These are phyloP conservation scores for Rosa lucieae DNA, from an alignment of 306 rosid species.

Conservation along the genomic window DNA sequence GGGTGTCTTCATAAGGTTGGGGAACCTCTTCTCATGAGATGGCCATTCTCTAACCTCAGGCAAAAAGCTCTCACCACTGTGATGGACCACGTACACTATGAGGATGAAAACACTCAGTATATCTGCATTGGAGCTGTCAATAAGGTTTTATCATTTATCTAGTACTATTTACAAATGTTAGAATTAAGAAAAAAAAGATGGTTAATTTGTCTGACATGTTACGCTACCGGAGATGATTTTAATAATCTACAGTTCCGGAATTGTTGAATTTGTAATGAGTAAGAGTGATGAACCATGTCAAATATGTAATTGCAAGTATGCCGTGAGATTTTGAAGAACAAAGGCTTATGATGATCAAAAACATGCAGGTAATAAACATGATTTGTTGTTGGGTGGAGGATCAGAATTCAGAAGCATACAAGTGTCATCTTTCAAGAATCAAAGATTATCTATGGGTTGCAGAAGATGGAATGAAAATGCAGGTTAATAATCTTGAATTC, in stretches of 20 bases:
- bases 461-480: conserved; percentile 95
- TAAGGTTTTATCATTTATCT: conserved; percentile 43
- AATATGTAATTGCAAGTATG: not conserved
- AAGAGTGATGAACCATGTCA: not conserved
- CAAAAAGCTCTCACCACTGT: conserved; percentile 49
- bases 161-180: too few species aligned
- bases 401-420: conserved; percentile 58
- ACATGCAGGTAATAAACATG: conserved; percentile 66
- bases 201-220: not conserved
- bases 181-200: not conserved
- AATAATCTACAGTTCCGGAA: not conserved
- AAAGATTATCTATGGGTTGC: conserved; percentile 85
- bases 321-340: not conserved
- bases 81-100: conserved; percentile 67
- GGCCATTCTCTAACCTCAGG: conserved; percentile 69
- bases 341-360: not conserved
- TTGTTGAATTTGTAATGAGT: not conserved
- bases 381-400: conserved; percentile 80
- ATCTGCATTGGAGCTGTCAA: conserved; percentile 64
- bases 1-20: conserved; percentile 44
- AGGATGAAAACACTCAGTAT: conserved; percentile 61
- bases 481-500: conserved; percentile 34
- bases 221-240: not conserved
- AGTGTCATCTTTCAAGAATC: conserved; percentile 64
- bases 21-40: conserved; percentile 55